These are phyloP conservation scores for Amanita pallidorosea DNA, from an alignment of 768 basidiomycete genomes.

Conservation along the genomic window DNA sequence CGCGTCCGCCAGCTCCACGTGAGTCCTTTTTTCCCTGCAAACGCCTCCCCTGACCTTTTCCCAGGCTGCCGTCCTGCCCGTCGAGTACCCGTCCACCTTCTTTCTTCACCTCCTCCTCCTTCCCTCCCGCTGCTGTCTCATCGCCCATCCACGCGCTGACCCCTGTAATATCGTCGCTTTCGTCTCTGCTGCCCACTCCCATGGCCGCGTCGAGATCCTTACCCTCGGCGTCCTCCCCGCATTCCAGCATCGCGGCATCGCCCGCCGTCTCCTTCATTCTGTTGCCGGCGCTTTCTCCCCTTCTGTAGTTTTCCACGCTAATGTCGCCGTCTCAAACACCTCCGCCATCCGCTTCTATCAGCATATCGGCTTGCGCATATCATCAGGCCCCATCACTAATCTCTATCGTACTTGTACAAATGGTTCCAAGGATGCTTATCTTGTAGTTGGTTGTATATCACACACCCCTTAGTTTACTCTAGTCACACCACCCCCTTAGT, in stretches of 20 bases:
- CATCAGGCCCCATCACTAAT: conserved; percentile 23
- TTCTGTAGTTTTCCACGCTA: conserved; percentile 26
- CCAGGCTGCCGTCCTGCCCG: conserved; percentile 26
- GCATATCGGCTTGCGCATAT: conserved; percentile 27
- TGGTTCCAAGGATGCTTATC: conserved; percentile 31
- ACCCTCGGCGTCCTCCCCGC: conserved; percentile 40
- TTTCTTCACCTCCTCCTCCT: conserved; percentile 36
- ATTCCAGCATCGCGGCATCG: conserved; percentile 32
- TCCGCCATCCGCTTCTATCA: conserved; percentile 32
- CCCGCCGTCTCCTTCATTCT: conserved; percentile 27
- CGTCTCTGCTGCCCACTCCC: conserved; percentile 24
- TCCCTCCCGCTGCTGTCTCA: conserved; percentile 28
- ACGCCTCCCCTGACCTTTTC: background rate
- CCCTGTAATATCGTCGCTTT: conserved; percentile 28
- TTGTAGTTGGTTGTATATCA: conserved; percentile 23
- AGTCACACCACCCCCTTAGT: conserved; percentile 3
- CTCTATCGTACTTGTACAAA: conserved; percentile 25
- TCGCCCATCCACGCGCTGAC: conserved; percentile 21
- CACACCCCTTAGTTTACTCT: background rate
- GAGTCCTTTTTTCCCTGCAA: conserved; percentile 4
- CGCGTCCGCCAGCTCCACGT: conserved; percentile 31
- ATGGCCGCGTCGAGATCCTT: conserved; percentile 30
- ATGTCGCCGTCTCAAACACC: conserved; percentile 33
- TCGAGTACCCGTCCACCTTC: conserved; percentile 30
- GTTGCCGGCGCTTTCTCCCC: conserved; percentile 16